A percentile compares a stretch with the other conserved stretches of the same genome.
Evolutionary conservation across 225 moss, liverwort and hornwort species (phyloP).

Genomic region (Pleurozium schreberi): DNA sequence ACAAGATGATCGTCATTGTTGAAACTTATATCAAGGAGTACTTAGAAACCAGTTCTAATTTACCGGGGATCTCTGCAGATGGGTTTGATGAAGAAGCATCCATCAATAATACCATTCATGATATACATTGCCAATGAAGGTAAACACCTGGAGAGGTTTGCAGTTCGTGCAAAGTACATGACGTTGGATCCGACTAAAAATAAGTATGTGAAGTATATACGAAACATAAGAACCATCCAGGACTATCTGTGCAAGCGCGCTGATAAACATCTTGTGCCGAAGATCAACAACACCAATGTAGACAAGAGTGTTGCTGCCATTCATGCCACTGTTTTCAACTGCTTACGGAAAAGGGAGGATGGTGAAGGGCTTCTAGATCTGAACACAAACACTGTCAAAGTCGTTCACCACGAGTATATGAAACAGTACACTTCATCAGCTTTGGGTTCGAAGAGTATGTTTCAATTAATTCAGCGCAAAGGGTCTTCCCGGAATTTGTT

Average conservation of each 20-base stretch:
- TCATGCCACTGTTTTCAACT: conserved; percentile 93
- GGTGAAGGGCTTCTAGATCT: conserved; percentile 73
- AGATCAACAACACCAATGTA: conserved; percentile 95
- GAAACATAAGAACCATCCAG: conserved; percentile 94
- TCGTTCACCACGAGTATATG: conserved; percentile 85
- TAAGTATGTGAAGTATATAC: conserved; percentile 98
- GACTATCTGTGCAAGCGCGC: conserved; percentile 92
- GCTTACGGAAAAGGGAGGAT: conserved; percentile 58
- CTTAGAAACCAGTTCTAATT: neutral
- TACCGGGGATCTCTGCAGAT: conserved; percentile 30
- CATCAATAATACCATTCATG: conserved; percentile 94
- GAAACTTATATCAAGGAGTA: neutral
- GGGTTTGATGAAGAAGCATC: conserved; percentile 98
- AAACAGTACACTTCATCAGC: conserved; percentile 86
- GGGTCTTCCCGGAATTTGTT: conserved; percentile 87
- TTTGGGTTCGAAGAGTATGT: conserved; percentile 91
- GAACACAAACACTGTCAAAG: conserved; percentile 83
- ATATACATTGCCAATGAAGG: conserved; percentile 84
- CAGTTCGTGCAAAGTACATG: conserved; percentile 98
- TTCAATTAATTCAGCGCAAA: conserved; percentile 85
- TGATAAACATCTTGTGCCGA: conserved; percentile 90
- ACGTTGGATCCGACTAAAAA: conserved; percentile 93
- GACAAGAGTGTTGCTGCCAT: conserved; percentile 96
- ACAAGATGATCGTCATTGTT: neutral
- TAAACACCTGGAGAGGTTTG: conserved; percentile 91